phyloP scores from a whole-genome alignment of 345 rosid species.

The Rhodamnia argentea region DNA sequence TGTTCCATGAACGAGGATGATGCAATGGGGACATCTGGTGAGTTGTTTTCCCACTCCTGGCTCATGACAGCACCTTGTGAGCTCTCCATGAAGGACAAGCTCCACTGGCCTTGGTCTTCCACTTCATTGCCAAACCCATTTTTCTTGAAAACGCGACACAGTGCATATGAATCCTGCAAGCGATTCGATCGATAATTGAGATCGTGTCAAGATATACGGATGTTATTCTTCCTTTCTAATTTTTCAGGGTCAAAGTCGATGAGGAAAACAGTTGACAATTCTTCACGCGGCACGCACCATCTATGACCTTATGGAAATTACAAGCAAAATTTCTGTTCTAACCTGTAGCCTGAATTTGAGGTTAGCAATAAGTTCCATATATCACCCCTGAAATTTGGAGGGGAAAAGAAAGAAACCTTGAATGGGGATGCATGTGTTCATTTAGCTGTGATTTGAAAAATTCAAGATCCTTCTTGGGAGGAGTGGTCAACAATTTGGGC shows the following conservation, averaged over 20 bases:
- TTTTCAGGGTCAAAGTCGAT: no score
- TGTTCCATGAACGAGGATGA: constrained; percentile 36
- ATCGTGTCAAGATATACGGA: neutral
- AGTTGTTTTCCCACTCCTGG: constrained; percentile 47
- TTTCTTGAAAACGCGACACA: constrained; percentile 95
- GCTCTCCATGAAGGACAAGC: constrained; percentile 33
- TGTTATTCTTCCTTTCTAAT: neutral
- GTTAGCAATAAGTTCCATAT: no score
- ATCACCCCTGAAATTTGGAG: neutral
- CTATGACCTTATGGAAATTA: neutral
- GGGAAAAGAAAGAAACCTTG: neutral
- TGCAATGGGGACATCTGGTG: constrained; percentile 54
- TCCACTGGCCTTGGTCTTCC: constrained; percentile 56
- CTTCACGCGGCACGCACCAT: neutral
- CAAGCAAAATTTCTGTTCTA: neutral
- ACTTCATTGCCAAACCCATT: constrained; percentile 65
- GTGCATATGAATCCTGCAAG: constrained; percentile 70
- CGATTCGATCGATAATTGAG: neutral
- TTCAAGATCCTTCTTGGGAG: neutral
- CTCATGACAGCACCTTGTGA: constrained; percentile 7
- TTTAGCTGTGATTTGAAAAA: neutral
- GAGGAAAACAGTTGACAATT: neutral
- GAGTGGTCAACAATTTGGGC: neutral
- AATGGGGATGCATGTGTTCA: neutral
- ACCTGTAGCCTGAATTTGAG: no score